Conservation (phyloP, 202 grass and related monocot genomes). For the Panicum hallii region DNA sequence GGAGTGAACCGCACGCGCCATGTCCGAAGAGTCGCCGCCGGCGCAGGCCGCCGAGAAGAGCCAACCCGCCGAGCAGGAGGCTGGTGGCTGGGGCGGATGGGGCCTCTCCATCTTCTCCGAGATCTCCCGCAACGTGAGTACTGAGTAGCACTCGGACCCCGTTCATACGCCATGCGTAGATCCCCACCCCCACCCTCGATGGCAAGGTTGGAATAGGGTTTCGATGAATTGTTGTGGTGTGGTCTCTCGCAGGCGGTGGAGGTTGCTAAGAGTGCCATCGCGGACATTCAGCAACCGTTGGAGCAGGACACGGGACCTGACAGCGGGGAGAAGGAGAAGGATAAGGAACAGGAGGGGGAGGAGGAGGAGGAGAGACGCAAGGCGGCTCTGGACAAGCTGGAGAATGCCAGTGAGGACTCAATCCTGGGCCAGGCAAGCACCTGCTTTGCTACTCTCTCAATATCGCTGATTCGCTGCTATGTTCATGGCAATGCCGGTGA, state of each 20-base stretch:
- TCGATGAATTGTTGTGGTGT: slow-evolving; percentile 24
- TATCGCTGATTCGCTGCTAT: neutral
- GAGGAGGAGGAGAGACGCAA: slow-evolving; percentile 57
- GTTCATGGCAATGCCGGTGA: slow-evolving; percentile 24
- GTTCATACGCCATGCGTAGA: slow-evolving; percentile 1
- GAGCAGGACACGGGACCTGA: slow-evolving; percentile 43
- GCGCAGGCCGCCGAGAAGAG: slow-evolving; percentile 23
- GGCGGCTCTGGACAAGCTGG: slow-evolving; percentile 74
- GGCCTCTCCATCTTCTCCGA: slow-evolving; percentile 90
- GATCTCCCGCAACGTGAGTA: slow-evolving; percentile 82
- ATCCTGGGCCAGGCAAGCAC: slow-evolving; percentile 78
- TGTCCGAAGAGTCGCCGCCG: slow-evolving; percentile 58
- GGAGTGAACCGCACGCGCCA: slow-evolving; percentile 46
- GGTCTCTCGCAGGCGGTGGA: slow-evolving; percentile 75
- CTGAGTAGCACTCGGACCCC: slow-evolving; percentile 44
- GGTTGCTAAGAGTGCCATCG: slow-evolving; percentile 84
- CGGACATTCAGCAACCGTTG: slow-evolving; percentile 65
- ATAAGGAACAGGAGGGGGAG: slow-evolving; percentile 34
- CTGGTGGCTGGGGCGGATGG: slow-evolving; percentile 87
- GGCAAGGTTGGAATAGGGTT: neutral
- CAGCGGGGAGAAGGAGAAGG: slow-evolving; percentile 36
- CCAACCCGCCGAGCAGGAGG: slow-evolving; percentile 37
- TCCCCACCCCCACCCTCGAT: neutral
- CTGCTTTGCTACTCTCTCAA: slow-evolving; percentile 4
- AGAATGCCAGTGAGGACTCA: slow-evolving; percentile 84